phyloP scores from a whole-genome alignment of 495 filamentous ascomycete species.

The Emericellopsis terricola region DNA sequence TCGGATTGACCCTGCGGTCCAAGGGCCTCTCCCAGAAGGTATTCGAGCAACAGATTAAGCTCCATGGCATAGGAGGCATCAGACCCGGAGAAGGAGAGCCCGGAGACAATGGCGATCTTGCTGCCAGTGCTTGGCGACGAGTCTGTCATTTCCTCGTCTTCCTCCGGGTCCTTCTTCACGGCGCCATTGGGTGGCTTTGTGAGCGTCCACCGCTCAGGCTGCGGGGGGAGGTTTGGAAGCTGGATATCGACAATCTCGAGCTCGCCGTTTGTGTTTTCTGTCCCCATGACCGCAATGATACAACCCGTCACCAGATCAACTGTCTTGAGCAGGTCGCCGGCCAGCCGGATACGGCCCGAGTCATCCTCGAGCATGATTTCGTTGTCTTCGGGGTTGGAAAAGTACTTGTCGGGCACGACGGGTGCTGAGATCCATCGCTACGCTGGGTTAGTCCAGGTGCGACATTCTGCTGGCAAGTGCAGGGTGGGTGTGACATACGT shows the following conservation, averaged over 20 bases:
- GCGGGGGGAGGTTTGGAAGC: conserved; percentile 67
- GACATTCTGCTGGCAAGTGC: neutral
- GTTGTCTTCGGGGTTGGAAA: conserved; percentile 36
- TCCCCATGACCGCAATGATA: conserved; percentile 79
- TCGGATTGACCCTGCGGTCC: conserved; percentile 36
- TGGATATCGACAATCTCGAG: conserved; percentile 85
- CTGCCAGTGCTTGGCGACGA: conserved; percentile 18
- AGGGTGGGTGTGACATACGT: conserved; percentile 37
- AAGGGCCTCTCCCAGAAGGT: conserved; percentile 65
- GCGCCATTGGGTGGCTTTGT: conserved; percentile 12
- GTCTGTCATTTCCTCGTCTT: conserved; percentile 27
- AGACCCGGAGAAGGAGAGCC: conserved; percentile 62
- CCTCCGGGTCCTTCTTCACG: conserved; percentile 8
- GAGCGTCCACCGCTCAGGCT: conserved; percentile 59
- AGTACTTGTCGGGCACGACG: conserved; percentile 62
- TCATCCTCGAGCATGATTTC: conserved; percentile 88
- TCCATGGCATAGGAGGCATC: conserved; percentile 49
- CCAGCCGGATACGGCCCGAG: conserved; percentile 73
- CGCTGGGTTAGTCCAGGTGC: neutral
- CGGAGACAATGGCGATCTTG: conserved; percentile 80
- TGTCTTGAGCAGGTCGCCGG: conserved; percentile 43
- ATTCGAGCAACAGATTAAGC: conserved; percentile 68
- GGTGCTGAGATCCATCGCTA: conserved; percentile 77
- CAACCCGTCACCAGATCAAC: conserved; percentile 75
- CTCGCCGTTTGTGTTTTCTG: conserved; percentile 78